Conservation (phyloP, 371 early-diverging fungal species). For the Mortierella sp. region DNA sequence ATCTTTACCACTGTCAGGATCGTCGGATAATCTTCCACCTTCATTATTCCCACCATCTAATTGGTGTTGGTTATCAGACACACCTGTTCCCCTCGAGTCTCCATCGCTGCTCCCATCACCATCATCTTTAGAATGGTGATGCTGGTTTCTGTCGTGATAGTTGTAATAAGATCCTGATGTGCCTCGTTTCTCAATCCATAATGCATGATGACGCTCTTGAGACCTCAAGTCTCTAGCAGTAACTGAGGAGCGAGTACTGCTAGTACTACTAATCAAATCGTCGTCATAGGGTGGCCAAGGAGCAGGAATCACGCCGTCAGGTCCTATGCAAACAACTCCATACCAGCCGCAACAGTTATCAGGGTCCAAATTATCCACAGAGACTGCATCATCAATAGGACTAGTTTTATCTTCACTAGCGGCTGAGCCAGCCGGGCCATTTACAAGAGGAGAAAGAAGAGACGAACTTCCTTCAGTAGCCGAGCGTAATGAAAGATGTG, state of each 20-base stretch:
- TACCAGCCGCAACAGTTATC: constrained; percentile 49
- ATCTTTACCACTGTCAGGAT: neutral
- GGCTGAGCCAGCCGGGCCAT: neutral
- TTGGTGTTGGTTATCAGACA: constrained; percentile 13
- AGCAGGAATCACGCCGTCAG: constrained; percentile 37
- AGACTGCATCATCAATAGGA: neutral
- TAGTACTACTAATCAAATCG: constrained; percentile 22
- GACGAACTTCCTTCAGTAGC: neutral
- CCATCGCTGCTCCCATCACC: constrained; percentile 10
- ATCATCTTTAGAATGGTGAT: constrained; percentile 9
- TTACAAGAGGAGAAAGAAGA: neutral
- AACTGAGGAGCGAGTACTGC: neutral
- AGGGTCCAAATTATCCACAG: constrained; percentile 12
- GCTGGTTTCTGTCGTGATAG: constrained; percentile 25
- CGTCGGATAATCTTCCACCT: neutral
- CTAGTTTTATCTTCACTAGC: neutral
- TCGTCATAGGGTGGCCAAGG: constrained; percentile 47
- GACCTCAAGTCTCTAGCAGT: neutral
- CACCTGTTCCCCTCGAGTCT: neutral
- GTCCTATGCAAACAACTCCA: constrained; percentile 50
- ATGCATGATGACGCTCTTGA: neutral
- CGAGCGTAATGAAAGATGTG: neutral
- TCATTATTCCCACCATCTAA: constrained; percentile 26
- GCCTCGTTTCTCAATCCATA: constrained; percentile 4
- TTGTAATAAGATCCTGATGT: constrained; percentile 10